phyloP scores from a whole-genome alignment of 208 protist species.

The Sergeia podlipaevii region DNA sequence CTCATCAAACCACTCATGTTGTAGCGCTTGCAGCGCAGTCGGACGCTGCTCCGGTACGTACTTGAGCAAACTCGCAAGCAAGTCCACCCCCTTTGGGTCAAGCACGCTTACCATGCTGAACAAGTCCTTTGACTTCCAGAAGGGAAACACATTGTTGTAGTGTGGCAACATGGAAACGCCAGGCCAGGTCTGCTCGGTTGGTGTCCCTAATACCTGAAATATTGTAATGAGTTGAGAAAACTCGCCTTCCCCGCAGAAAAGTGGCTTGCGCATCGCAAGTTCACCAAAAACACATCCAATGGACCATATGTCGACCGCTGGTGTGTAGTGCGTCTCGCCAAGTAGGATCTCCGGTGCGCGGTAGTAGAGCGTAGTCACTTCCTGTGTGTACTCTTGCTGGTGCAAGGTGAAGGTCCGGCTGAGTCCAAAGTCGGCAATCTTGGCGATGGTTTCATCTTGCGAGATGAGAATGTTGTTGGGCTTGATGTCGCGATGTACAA shows the following conservation, averaged over 20 bases:
- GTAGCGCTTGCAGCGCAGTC: slow-evolving; percentile 64
- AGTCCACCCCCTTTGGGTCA: slow-evolving; percentile 49
- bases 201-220: slow-evolving; percentile 92
- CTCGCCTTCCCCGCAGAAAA: slow-evolving; percentile 86
- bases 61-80: slow-evolving; percentile 57
- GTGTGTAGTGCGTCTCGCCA: slow-evolving; percentile 80
- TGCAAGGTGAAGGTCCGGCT: slow-evolving; percentile 80
- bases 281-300: slow-evolving; percentile 95
- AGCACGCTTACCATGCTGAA: slow-evolving; percentile 45
- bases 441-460: slow-evolving; percentile 64
- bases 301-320: slow-evolving; percentile 92
- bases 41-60: slow-evolving; percentile 67
- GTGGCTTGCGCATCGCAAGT: slow-evolving; percentile 76
- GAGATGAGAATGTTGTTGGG: slow-evolving; percentile 88
- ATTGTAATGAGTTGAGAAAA: slow-evolving; percentile 91
- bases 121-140: slow-evolving; percentile 39
- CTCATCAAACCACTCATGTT: slow-evolving; percentile 84
- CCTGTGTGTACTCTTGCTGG: slow-evolving; percentile 82
- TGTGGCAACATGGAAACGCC: slow-evolving; percentile 63
- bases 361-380: slow-evolving; percentile 95
- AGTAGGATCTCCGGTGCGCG: slow-evolving; percentile 93
- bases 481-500: slow-evolving; percentile 92
- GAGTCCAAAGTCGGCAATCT: slow-evolving; percentile 92
- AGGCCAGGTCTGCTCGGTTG: slow-evolving; percentile 76
- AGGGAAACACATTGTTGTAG: slow-evolving; percentile 68